Evolutionary conservation across 148 eudicot genomes (phyloP).

Genomic region (Rhododendron ovatum): DNA sequence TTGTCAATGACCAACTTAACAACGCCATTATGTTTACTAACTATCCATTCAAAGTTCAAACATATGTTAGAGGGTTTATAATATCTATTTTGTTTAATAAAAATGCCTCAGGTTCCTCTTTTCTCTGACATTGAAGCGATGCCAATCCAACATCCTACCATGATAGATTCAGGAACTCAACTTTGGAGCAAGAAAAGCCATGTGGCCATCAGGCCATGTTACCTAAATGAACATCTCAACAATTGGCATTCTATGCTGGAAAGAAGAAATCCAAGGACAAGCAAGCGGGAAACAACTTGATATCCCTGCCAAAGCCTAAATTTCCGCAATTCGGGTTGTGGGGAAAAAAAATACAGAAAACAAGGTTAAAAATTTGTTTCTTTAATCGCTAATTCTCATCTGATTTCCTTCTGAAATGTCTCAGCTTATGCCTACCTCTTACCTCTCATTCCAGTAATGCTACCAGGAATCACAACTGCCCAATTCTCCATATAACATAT

Average conservation of each 20-base stretch:
- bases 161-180: neutral
- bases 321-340: neutral
- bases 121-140: neutral
- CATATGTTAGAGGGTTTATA: neutral
- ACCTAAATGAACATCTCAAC: neutral
- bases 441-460: neutral
- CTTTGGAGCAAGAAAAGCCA: neutral
- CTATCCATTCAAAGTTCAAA: neutral
- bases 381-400: neutral
- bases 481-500: neutral
- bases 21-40: neutral
- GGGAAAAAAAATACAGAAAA: neutral
- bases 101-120: neutral
- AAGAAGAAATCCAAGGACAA: neutral
- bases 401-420: neutral
- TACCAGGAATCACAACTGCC: neutral
- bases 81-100: too few species aligned
- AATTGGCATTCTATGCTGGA: neutral
- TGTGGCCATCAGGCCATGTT: neutral
- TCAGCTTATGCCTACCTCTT: neutral
- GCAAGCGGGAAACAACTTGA: neutral
- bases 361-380: neutral
- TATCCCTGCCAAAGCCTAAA: neutral
- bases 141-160: constrained; percentile 1
- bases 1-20: neutral